Percentiles rank a stretch among this genome's conserved stretches.
phyloP scores from a whole-genome alignment of 225 moss, liverwort and hornwort genomes.

The Pleurozium schreberi region DNA sequence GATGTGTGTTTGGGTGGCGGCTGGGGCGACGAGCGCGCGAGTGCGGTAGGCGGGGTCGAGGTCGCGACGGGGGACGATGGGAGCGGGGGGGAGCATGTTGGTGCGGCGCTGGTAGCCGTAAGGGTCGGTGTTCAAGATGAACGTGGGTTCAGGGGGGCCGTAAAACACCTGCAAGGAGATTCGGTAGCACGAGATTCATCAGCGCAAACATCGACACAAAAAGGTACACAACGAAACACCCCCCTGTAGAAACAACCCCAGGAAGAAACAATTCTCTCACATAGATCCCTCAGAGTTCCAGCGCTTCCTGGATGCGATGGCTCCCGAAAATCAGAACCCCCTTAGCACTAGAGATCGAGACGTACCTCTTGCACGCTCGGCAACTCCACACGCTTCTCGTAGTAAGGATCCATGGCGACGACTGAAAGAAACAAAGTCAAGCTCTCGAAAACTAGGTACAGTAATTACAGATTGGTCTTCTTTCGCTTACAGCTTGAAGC shows the following conservation, averaged over 20 bases:
- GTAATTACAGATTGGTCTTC: not conserved
- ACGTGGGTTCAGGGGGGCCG: conserved; percentile 28
- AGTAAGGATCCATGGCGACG: conserved; percentile 15
- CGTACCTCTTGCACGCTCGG: conserved; percentile 30
- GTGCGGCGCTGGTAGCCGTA: not conserved
- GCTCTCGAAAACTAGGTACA: not conserved
- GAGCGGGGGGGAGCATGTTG: not conserved
- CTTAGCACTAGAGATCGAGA: not conserved
- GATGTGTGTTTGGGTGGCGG: not conserved
- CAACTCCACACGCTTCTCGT: conserved; percentile 18
- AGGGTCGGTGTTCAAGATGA: not conserved
- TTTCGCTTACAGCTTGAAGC: not conserved
- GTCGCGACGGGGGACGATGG: not conserved
- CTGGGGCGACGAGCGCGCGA: conserved; percentile 20
- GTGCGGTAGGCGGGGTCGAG: not conserved
- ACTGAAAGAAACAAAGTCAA: not conserved
- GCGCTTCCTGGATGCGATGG: not conserved
- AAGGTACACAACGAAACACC: not conserved
- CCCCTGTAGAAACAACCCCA: not conserved
- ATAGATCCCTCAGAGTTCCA: not conserved
- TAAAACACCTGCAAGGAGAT: conserved; percentile 24
- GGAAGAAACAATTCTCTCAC: too few species aligned
- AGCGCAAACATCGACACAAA: not conserved
- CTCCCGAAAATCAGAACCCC: too few species aligned
- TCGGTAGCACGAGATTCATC: not conserved